These are phyloP conservation scores for Chenopodium formosanum DNA, from an alignment of 148 eudicot species.

Conservation along the genomic window DNA sequence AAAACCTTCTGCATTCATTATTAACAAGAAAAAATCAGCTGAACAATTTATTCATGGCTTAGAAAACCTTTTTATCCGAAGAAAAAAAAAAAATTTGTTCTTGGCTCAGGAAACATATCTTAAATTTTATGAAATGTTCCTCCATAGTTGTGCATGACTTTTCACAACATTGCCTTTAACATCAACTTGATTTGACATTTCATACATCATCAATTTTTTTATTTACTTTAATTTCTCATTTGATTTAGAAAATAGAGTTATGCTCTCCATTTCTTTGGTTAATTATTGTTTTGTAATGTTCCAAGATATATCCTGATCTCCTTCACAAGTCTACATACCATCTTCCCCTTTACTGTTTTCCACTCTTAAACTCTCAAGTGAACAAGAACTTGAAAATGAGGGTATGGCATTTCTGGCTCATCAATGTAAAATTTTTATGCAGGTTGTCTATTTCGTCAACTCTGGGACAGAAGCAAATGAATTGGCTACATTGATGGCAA, in stretches of 20 bases:
- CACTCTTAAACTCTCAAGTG: background rate
- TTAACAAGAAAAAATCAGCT: too few species aligned
- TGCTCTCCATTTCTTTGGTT: background rate
- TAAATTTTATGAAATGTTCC: background rate
- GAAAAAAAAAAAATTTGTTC: too few species aligned
- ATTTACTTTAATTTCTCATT: background rate
- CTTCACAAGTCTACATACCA: background rate
- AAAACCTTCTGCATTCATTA: background rate
- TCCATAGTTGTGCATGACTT: background rate
- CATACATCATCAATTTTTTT: too few species aligned
- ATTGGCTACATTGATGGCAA: conserved; percentile 91
- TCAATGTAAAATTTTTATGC: conserved; percentile 25
- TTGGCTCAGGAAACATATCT: background rate
- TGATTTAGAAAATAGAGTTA: background rate
- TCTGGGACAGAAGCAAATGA: conserved; percentile 99
- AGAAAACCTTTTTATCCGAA: too few species aligned
- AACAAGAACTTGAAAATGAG: background rate
- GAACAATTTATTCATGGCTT: too few species aligned
- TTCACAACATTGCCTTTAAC: too few species aligned
- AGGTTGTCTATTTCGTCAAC: conserved; percentile 98
- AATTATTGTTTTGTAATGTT: background rate
- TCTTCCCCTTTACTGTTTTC: background rate
- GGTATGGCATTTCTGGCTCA: background rate
- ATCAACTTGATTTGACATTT: too few species aligned
- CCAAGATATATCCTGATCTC: background rate